Evolutionary conservation across 805 yeast species (phyloP).

Genomic region (Teunomyces tritomae): DNA sequence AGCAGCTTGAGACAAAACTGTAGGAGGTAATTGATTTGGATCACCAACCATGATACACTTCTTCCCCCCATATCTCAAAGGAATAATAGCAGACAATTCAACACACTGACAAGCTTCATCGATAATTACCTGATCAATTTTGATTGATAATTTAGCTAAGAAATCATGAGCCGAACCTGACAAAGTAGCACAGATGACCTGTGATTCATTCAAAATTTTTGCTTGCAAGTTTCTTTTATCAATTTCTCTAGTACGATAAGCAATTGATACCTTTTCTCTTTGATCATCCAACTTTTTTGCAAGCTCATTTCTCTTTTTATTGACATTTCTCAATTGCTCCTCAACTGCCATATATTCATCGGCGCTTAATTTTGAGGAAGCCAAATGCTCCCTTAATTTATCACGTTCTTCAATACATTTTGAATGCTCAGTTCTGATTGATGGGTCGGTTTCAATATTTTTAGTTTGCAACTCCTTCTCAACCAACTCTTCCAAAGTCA

Average conservation of each 20-base stretch:
- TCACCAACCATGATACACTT: slow-evolving; percentile 97
- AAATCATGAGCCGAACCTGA: slow-evolving; percentile 95
- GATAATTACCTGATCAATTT: slow-evolving; percentile 85
- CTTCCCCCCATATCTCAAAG: slow-evolving; percentile 85
- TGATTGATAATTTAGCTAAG: slow-evolving; percentile 67
- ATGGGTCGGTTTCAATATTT: slow-evolving; percentile 41
- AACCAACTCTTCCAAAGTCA: slow-evolving; percentile 82
- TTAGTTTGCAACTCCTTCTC: slow-evolving; percentile 53
- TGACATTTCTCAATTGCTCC: slow-evolving; percentile 51
- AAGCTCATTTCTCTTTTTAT: slow-evolving; percentile 59
- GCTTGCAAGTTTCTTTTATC: slow-evolving; percentile 75
- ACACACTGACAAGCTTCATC: slow-evolving; percentile 99
- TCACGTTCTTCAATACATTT: slow-evolving; percentile 59
- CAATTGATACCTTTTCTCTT: slow-evolving; percentile 69
- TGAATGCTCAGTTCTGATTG: slow-evolving; percentile 49
- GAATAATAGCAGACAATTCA: slow-evolving; percentile 87
- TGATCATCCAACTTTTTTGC: slow-evolving; percentile 75
- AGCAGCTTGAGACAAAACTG: slow-evolving; percentile 88
- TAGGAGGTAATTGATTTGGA: slow-evolving; percentile 97
- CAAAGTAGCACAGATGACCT: slow-evolving; percentile 85
- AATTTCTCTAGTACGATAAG: slow-evolving; percentile 71
- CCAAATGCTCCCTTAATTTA: slow-evolving; percentile 41
- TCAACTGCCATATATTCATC: slow-evolving; percentile 49
- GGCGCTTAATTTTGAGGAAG: slow-evolving; percentile 29
- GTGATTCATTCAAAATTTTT: slow-evolving; percentile 67